phyloP scores from a whole-genome alignment of 345 rosid species.

The Clausena lansium region DNA sequence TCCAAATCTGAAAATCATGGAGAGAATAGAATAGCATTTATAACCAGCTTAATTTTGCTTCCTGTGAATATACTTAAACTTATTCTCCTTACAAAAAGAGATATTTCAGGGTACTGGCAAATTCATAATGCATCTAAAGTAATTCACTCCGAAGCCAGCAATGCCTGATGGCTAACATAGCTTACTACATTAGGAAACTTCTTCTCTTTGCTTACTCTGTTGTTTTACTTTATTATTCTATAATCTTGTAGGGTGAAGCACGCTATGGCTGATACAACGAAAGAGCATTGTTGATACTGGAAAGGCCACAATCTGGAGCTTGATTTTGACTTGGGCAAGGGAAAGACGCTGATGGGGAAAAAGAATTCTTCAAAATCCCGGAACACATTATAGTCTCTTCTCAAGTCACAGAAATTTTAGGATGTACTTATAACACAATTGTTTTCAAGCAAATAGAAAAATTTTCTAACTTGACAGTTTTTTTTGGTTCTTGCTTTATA shows the following conservation, averaged over 20 bases:
- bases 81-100: background rate
- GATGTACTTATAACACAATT: background rate
- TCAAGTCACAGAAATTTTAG: background rate
- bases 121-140: background rate
- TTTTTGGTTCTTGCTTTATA: background rate
- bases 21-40: background rate
- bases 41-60: background rate
- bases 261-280: background rate
- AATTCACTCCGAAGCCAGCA: background rate
- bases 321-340: background rate
- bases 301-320: background rate
- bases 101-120: background rate
- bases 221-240: background rate
- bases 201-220: background rate
- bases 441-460: background rate
- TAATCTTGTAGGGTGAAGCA: constrained; percentile 8
- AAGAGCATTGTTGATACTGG: background rate
- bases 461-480: background rate
- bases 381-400: background rate
- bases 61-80: background rate
- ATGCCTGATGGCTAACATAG: background rate
- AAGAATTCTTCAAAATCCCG: background rate
- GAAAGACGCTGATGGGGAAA: background rate
- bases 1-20: background rate
- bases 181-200: background rate